A percentile compares a stretch with the other conserved stretches of the same genome.
Conservation (phyloP, 192 early-diverging fungal genomes). For the Geranomyces variabilis region DNA sequence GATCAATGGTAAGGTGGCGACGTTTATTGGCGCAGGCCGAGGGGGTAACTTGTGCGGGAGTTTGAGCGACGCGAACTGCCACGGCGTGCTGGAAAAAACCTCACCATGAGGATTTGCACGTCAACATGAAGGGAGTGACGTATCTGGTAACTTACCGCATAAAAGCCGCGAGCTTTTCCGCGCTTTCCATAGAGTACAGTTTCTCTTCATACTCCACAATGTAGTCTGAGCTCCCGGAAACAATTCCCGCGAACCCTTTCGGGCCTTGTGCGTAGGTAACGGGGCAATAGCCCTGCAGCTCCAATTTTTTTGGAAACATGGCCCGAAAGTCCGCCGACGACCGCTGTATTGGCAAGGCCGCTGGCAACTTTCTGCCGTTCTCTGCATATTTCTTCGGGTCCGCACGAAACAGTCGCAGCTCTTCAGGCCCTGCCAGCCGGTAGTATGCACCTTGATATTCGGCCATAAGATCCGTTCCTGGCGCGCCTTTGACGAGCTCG, state of each 20-base stretch:
- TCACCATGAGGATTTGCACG: background rate
- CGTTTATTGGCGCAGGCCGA: slow-evolving; percentile 37
- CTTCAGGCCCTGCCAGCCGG: slow-evolving; percentile 32
- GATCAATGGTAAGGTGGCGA: slow-evolving; percentile 50
- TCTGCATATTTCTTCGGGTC: slow-evolving; percentile 46
- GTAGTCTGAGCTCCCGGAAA: slow-evolving; percentile 40
- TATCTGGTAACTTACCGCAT: slow-evolving; percentile 36
- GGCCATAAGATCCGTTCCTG: slow-evolving; percentile 44
- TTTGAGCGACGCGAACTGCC: slow-evolving; percentile 44
- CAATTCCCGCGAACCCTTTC: slow-evolving; percentile 48
- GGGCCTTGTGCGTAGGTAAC: slow-evolving; percentile 52
- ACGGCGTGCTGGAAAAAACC: slow-evolving; percentile 44
- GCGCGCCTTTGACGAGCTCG: slow-evolving; percentile 36
- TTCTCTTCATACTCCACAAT: slow-evolving; percentile 56
- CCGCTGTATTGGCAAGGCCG: slow-evolving; percentile 38
- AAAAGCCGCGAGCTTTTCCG: slow-evolving; percentile 42
- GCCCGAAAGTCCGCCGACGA: slow-evolving; percentile 33
- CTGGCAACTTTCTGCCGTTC: slow-evolving; percentile 41
- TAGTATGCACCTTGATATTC: slow-evolving; percentile 57
- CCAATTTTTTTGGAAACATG: slow-evolving; percentile 54
- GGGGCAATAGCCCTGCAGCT: slow-evolving; percentile 64
- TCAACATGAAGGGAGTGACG: background rate
- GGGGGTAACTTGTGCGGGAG: slow-evolving; percentile 60
- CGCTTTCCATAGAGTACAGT: slow-evolving; percentile 44
- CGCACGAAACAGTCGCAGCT: slow-evolving; percentile 45